phyloP scores from a whole-genome alignment of 352 stramenopile genomes.

The Phytophthora fragariaefolia region DNA sequence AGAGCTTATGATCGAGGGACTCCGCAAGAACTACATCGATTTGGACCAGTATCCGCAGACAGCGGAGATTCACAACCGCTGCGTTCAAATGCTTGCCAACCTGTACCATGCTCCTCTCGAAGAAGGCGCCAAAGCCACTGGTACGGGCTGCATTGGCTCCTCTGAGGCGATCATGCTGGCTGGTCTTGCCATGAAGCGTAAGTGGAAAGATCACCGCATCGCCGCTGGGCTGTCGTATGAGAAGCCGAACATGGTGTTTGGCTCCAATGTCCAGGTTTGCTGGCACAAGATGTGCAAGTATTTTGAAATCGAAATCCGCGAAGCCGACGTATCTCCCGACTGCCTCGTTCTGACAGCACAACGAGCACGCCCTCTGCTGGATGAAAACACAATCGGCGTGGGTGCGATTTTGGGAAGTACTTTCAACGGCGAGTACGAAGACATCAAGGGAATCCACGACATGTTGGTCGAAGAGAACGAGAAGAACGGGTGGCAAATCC shows the following conservation, averaged over 20 bases:
- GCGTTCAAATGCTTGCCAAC: conserved; percentile 91
- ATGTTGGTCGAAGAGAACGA: conserved; percentile 83
- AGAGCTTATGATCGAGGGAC: conserved; percentile 81
- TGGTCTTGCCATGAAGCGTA: conserved; percentile 84
- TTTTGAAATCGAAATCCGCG: conserved; percentile 31
- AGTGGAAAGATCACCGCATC: conserved; percentile 25
- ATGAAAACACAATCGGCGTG: conserved; percentile 93
- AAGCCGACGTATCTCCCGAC: conserved; percentile 23
- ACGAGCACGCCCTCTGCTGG: conserved; percentile 71
- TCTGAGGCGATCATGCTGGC: conserved; percentile 91
- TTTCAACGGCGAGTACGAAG: conserved; percentile 92
- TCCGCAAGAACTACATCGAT: conserved; percentile 92
- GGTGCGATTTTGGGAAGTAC: conserved; percentile 89
- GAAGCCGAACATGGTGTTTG: conserved; percentile 30
- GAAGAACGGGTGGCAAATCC: conserved; percentile 74
- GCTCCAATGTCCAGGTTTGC: conserved; percentile 28
- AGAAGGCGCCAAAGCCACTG: conserved; percentile 55
- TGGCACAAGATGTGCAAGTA: conserved; percentile 35
- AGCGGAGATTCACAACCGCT: conserved; percentile 91
- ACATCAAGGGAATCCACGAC: conserved; percentile 86
- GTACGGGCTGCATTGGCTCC: conserved; percentile 88
- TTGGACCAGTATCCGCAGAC: conserved; percentile 91
- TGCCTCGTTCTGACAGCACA: conserved; percentile 82
- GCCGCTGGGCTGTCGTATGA: conserved; percentile 18
- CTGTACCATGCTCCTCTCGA: conserved; percentile 80